Percentiles rank a stretch among this genome's conserved stretches.
phyloP scores from a whole-genome alignment of 2,329 filamentous ascomycete species.

The Penicillium sp. region DNA sequence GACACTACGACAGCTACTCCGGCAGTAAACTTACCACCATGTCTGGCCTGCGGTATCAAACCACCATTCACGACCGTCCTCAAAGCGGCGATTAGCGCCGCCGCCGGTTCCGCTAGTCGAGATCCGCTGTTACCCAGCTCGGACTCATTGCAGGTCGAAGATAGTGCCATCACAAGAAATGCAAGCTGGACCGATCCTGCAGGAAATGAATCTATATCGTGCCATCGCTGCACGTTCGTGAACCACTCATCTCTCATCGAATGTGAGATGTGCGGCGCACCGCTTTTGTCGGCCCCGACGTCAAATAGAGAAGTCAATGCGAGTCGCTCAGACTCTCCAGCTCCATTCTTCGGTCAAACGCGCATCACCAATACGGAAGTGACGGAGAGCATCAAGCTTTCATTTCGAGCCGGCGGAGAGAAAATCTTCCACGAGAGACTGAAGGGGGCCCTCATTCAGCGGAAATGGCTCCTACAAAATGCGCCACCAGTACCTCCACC shows the following conservation, averaged over 20 bases:
- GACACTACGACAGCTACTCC: conserved; percentile 77
- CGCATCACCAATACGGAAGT: conserved; percentile 56
- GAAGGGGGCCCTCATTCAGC: conserved; percentile 81
- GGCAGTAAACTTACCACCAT: conserved; percentile 78
- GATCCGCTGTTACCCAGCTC: conserved; percentile 14
- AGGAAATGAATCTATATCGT: conserved; percentile 44
- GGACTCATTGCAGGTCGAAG: not conserved
- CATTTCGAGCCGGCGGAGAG: conserved; percentile 84
- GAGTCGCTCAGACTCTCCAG: conserved; percentile 70
- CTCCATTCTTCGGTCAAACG: conserved; percentile 58
- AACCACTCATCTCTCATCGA: conserved; percentile 83
- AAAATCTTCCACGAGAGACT: conserved; percentile 87
- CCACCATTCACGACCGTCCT: conserved; percentile 77
- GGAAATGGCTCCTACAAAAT: conserved; percentile 90
- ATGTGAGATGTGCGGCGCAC: conserved; percentile 88
- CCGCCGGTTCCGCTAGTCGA: conserved; percentile 40
- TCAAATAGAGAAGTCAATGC: conserved; percentile 27
- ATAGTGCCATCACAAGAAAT: not conserved
- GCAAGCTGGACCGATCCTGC: not conserved
- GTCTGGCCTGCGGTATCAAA: conserved; percentile 90
- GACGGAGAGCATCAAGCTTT: conserved; percentile 80
- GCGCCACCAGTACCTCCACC: conserved; percentile 81
- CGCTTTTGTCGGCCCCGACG: conserved; percentile 60
- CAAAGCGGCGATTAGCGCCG: conserved; percentile 80
- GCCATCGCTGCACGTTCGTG: conserved; percentile 86